phyloP scores from a whole-genome alignment of 2,329 filamentous ascomycete genomes.

The Exophiala spinifera region DNA sequence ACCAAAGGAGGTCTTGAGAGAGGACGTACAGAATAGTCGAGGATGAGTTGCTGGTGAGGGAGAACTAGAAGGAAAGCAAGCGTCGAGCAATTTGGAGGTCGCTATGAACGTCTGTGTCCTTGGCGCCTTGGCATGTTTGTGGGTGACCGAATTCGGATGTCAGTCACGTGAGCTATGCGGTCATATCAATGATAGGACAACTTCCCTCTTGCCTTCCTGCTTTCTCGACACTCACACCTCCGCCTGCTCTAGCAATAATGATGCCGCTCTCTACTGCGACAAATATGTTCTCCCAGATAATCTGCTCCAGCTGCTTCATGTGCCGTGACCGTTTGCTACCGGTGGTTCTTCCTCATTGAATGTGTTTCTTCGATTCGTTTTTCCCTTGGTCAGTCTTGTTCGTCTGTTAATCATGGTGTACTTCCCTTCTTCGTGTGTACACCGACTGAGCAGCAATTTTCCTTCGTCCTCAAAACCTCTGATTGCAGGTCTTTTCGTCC shows the following conservation, averaged over 20 bases:
- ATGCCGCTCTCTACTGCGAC: not conserved
- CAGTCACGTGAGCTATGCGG: not conserved
- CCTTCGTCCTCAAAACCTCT: conserved; percentile 5
- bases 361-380: not conserved
- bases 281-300: not conserved
- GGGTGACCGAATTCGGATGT: not conserved
- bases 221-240: not conserved
- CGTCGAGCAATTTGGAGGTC: conserved; percentile 5
- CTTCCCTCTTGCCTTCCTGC: not conserved
- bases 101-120: conserved; percentile 11
- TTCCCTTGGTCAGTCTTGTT: not conserved
- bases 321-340: not conserved
- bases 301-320: not conserved
- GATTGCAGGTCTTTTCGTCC: conserved; percentile 16
- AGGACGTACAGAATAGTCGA: conserved; percentile 8
- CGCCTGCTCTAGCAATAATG: not conserved
- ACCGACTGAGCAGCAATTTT: conserved; percentile 8
- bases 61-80: conserved; percentile 11
- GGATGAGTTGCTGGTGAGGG: conserved; percentile 24
- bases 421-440: conserved; percentile 17
- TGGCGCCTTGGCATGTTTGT: conserved; percentile 18
- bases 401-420: not conserved
- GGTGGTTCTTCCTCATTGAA: not conserved
- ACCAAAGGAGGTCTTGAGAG: not conserved
- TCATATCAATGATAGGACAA: too few relatives aligned